Conservation (phyloP, 2,329 filamentous ascomycete genomes). For the Coleophoma eucalyptorum region DNA sequence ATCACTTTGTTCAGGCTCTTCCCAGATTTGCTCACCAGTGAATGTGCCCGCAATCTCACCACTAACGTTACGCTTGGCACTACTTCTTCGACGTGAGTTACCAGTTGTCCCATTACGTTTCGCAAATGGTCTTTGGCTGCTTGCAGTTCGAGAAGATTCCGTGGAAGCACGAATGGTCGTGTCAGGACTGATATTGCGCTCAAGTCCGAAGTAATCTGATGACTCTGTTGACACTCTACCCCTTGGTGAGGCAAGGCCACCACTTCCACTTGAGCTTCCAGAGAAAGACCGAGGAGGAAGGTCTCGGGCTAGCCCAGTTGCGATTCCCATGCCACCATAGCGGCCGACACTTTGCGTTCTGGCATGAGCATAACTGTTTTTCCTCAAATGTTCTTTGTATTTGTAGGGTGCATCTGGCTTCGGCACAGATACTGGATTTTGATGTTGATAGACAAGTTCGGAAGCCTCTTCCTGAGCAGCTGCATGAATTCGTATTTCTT, state of each 20-base stretch:
- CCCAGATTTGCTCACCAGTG: slow-evolving; percentile 80
- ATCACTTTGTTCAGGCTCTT: slow-evolving; percentile 65
- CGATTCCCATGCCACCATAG: slow-evolving; percentile 41
- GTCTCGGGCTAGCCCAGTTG: slow-evolving; percentile 24
- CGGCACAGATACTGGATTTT: slow-evolving; percentile 52
- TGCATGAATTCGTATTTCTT: slow-evolving; percentile 60
- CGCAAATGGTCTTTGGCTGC: slow-evolving; percentile 2
- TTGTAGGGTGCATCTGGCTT: slow-evolving; percentile 61
- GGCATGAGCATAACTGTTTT: slow-evolving; percentile 67
- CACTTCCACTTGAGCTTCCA: slow-evolving; percentile 28
- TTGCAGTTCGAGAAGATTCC: slow-evolving; percentile 15
- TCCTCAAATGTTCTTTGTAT: slow-evolving; percentile 66
- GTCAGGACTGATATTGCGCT: slow-evolving; percentile 13
- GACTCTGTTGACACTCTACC: slow-evolving; percentile 28
- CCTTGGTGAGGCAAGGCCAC: slow-evolving; percentile 25
- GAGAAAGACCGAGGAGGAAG: slow-evolving; percentile 25
- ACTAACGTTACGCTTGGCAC: slow-evolving; percentile 59
- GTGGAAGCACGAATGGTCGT: slow-evolving; percentile 13
- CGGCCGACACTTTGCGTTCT: slow-evolving; percentile 55
- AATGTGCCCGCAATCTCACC: slow-evolving; percentile 62
- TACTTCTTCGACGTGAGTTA: slow-evolving; percentile 15
- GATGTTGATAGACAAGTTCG: slow-evolving; percentile 74
- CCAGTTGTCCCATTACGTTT: neutral
- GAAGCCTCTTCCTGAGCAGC: slow-evolving; percentile 74
- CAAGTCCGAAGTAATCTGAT: slow-evolving; percentile 10